Evolutionary conservation across 768 basidiomycete genomes (phyloP).

Genomic region (Leccinum ochraceum): DNA sequence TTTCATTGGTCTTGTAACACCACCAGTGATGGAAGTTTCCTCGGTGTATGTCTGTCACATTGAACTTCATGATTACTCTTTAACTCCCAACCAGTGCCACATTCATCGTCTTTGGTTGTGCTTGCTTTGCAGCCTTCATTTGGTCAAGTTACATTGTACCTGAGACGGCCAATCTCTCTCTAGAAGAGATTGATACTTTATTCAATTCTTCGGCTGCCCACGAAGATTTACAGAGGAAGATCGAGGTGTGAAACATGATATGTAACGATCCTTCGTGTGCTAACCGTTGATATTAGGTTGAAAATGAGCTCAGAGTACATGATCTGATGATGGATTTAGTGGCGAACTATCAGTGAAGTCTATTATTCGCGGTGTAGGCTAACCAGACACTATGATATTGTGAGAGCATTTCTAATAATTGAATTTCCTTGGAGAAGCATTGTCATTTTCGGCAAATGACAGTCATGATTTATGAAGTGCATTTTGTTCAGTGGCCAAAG

Average conservation of each 20-base stretch:
- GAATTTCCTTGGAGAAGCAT: background rate
- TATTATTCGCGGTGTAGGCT: background rate
- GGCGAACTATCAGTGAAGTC: constrained; percentile 13
- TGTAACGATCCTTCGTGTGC: background rate
- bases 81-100: constrained; percentile 47
- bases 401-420: background rate
- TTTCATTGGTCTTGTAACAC: constrained; percentile 73
- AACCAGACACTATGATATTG: background rate
- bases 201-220: constrained; percentile 60
- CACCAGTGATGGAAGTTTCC: constrained; percentile 61
- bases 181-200: constrained; percentile 75
- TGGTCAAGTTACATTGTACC: constrained; percentile 73
- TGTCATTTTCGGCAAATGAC: background rate
- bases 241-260: constrained; percentile 43
- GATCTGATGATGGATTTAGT: constrained; percentile 44
- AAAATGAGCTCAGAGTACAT: constrained; percentile 53
- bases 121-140: constrained; percentile 66
- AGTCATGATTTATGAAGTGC: background rate
- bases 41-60: constrained; percentile 45
- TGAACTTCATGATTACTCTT: background rate
- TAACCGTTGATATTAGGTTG: constrained; percentile 45
- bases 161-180: constrained; percentile 73
- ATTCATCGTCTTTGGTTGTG: constrained; percentile 64
- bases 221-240: constrained; percentile 52
- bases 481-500: background rate